Base-by-base conservation (phyloP, 768 basidiomycete species). In the Grammothele lineata region DNA sequence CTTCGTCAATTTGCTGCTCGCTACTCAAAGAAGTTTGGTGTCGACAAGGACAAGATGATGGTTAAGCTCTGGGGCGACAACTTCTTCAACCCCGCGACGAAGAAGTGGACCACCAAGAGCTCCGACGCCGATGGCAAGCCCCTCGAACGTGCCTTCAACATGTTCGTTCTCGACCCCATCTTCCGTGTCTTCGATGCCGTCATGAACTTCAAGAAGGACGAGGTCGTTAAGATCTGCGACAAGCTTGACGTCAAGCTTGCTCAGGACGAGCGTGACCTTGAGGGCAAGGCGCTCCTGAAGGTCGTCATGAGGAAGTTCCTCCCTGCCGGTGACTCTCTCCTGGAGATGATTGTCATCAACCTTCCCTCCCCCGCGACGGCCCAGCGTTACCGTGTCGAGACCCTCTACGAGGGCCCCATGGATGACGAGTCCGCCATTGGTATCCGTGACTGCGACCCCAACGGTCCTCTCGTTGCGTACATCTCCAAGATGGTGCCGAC, bases 341-440 rank as follows among this genome's bases (percentile, higher is more conserved):
- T 99, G 73, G 96, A 98, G 80, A 99, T 99, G 96, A 97, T 97
- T 70, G 93, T 97, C 77, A 91, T 99, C 71, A 92, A 97, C 75
- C 84, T 99, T 56, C 95, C 96, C 37, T 99, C 96, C 19, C 95
- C 94, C 47, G 84, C 83, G 47, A 98, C 95, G 53, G 96, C 96
- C 53, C 96, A 99, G 72, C 81, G 87, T 45, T 98, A 98, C 73
- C 94, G 96, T 80, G 94, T 96, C 47, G 93, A 98, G 78, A 98
- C 96, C 57, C 85, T 99, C 53, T 98, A 99, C 70, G 96, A 99
- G 67, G 96, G 96, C 66, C 96, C 96, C 61, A 92, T 97, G 92
- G 96, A 99, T 72, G 96, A 99, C 65, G 96, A 99, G 72, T 96
- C 92, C 50, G 96, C 96, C 58, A 92, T 98, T 58, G 91, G 83